A percentile compares a stretch with the other conserved stretches of the same genome.
Evolutionary conservation across 495 filamentous ascomycete genomes (phyloP).

Genomic region (Apodospora peruviana): DNA sequence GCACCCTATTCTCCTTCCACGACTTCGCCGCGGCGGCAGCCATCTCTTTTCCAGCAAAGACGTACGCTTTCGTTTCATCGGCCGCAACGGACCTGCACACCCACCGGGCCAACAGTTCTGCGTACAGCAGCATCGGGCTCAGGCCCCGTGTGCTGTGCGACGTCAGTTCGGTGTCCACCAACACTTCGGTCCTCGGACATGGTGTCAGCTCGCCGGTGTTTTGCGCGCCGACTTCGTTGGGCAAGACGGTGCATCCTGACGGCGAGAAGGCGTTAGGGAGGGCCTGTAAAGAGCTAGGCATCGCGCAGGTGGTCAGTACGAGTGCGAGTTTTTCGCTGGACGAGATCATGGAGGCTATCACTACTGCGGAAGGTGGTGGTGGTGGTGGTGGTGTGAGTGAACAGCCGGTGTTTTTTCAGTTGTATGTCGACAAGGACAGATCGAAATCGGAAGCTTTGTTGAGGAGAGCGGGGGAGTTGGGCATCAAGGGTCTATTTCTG

Average conservation of each 20-base stretch:
- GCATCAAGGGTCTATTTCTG: constrained; percentile 60
- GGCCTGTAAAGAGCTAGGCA: constrained; percentile 46
- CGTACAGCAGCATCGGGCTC: constrained; percentile 62
- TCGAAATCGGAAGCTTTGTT: constrained; percentile 62
- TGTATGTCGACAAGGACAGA: constrained; percentile 75
- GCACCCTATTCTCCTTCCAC: constrained; percentile 63
- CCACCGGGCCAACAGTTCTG: constrained; percentile 40
- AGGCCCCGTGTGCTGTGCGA: constrained; percentile 69
- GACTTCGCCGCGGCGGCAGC: constrained; percentile 68
- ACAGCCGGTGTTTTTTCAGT: constrained; percentile 63
- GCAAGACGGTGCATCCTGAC: constrained; percentile 61
- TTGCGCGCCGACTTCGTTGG: constrained; percentile 70
- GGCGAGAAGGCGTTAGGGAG: constrained; percentile 67
- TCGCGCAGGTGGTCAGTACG: constrained; percentile 59
- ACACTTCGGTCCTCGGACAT: constrained; percentile 57
- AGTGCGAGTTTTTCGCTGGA: constrained; percentile 62
- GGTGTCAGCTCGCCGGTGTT: constrained; percentile 59
- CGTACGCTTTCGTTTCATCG: constrained; percentile 79
- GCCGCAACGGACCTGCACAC: constrained; percentile 75
- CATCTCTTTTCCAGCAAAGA: constrained; percentile 57
- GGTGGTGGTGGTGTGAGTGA: background rate
- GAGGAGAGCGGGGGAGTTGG: constrained; percentile 47
- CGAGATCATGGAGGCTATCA: constrained; percentile 51
- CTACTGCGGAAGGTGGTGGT: constrained; percentile 15
- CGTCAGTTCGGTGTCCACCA: constrained; percentile 51